These are phyloP conservation scores for Tylopilus balloui DNA, from an alignment of 768 basidiomycete species.

Conservation along the genomic window DNA sequence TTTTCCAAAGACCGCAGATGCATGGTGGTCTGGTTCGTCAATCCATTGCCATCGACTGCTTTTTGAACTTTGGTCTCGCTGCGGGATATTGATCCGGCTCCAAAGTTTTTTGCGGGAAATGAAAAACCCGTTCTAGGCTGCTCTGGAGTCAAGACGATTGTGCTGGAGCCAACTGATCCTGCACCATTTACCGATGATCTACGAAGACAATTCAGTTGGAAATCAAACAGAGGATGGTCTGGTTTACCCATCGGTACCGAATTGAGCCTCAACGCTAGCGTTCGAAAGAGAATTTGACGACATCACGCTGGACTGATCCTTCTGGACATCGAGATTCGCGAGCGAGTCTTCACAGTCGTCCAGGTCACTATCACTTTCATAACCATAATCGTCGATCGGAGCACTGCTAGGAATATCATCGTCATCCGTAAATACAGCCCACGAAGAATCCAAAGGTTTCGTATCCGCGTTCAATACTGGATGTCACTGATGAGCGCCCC, in stretches of 20 bases:
- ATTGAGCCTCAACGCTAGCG: background rate
- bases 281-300: no score
- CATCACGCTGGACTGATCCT: no score
- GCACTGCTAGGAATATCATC: no score
- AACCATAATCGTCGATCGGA: no score
- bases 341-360: no score
- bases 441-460: conserved; percentile 2
- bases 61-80: background rate
- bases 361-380: no score
- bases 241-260: background rate
- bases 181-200: background rate
- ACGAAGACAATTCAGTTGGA: background rate
- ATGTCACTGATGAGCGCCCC: background rate
- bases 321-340: no score
- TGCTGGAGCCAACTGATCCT: background rate
- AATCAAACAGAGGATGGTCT: background rate
- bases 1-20: conserved; percentile 6
- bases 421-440: no score
- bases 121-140: background rate
- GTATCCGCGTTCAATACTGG: conserved; percentile 14
- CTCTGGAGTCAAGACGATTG: background rate
- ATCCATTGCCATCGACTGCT: no score
- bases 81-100: background rate
- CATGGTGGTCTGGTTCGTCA: background rate
- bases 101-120: background rate